Evolutionary conservation across 1,284 basidiomycete genomes (phyloP).

Genomic region (Rhizoctonia solani): DNA sequence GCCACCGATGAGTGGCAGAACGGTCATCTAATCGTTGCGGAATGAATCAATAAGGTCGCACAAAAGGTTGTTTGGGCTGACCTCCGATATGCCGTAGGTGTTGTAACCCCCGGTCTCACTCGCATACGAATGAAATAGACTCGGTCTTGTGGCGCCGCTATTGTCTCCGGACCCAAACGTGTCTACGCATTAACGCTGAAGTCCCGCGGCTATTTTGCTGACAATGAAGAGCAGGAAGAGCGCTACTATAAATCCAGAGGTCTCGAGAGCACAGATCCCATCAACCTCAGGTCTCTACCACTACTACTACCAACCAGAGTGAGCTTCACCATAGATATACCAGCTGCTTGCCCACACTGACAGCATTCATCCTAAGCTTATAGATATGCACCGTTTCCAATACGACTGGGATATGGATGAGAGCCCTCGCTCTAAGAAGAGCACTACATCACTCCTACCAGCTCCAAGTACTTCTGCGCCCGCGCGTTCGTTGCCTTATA

Average conservation of each 20-base stretch:
- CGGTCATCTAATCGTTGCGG: no score
- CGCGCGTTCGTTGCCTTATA: not conserved
- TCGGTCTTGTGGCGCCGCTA: conserved; percentile 19
- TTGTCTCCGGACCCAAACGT: conserved; percentile 27
- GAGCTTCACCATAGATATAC: not conserved
- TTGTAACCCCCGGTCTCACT: not conserved
- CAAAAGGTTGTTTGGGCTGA: no score
- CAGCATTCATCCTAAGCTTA: not conserved
- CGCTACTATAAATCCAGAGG: not conserved
- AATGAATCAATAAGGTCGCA: no score
- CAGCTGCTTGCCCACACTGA: not conserved
- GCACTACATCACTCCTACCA: not conserved
- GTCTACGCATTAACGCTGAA: no score
- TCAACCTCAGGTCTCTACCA: not conserved
- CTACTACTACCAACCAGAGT: not conserved
- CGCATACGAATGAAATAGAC: conserved; percentile 9
- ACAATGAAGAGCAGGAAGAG: no score
- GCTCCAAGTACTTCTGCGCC: conserved; percentile 7
- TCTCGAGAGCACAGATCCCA: not conserved
- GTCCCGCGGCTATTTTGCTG: no score
- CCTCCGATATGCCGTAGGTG: not conserved
- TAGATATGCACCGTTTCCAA: conserved; percentile 31
- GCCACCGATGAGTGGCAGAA: no score
- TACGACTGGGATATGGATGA: conserved; percentile 27
- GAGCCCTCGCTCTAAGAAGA: conserved; percentile 24